Percentiles rank a stretch among this genome's conserved stretches.
phyloP scores from a whole-genome alignment of 2,329 filamentous ascomycete species.

The Aciculosporium take region DNA sequence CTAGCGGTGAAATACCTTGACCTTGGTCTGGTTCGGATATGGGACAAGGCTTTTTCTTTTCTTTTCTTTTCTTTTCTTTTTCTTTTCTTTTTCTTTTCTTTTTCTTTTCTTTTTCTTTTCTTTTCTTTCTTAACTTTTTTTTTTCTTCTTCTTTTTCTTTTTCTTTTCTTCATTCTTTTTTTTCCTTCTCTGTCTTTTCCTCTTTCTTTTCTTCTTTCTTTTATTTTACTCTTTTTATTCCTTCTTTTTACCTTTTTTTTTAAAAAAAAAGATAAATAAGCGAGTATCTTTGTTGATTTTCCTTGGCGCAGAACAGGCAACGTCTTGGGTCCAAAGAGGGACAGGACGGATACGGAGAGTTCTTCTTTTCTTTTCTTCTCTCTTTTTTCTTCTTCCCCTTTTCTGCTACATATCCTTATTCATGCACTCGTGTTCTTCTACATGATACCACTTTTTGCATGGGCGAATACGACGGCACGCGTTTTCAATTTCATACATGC shows the following conservation, averaged over 20 bases:
- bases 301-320: neutral
- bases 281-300: neutral
- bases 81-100: neutral
- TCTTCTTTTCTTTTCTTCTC: neutral
- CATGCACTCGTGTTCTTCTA: neutral
- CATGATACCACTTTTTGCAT: neutral
- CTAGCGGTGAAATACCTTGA: too few species aligned
- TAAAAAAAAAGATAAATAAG: too few species aligned
- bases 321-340: neutral
- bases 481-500: too few species aligned
- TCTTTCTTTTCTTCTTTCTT: neutral
- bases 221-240: neutral
- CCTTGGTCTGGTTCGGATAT: too few species aligned
- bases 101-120: neutral
- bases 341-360: neutral
- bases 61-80: neutral
- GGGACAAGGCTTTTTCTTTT: neutral
- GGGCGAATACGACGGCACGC: neutral
- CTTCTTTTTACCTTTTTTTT: too few species aligned
- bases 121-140: neutral
- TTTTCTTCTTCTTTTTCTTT: neutral
- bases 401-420: neutral
- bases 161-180: neutral
- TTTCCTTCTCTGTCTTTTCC: neutral
- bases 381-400: neutral